A percentile compares a stretch with the other conserved stretches of the same genome.
These are phyloP conservation scores for Raphanus hybrid DNA, from an alignment of 441 rosid genomes.

Conservation along the genomic window DNA sequence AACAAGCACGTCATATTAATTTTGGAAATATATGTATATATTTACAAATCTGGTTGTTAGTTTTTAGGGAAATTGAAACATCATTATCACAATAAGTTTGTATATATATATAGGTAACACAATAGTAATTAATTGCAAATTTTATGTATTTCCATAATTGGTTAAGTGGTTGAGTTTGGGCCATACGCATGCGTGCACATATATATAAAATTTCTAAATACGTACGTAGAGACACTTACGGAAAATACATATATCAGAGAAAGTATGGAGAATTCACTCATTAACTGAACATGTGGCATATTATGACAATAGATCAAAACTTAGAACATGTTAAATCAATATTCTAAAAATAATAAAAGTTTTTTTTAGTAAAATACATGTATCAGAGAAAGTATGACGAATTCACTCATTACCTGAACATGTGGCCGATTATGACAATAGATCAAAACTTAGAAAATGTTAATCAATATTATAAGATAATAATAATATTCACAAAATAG, in stretches of 20 bases:
- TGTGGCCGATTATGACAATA: neutral
- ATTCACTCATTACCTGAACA: neutral
- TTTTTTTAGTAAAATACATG: neutral
- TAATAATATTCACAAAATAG: no score
- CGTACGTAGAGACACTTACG: constrained; percentile 5
- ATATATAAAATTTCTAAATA: constrained; percentile 7
- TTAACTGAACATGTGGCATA: constrained; percentile 21
- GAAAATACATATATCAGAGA: neutral
- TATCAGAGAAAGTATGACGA: constrained; percentile 19
- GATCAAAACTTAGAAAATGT: neutral
- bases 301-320: neutral
- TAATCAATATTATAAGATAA: neutral
- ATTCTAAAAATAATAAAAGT: neutral
- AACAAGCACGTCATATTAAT: constrained; percentile 1
- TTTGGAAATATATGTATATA: constrained; percentile 1
- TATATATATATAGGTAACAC: neutral
- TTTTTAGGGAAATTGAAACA: neutral
- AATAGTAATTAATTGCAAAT: constrained; percentile 4
- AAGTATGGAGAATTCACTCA: constrained; percentile 22
- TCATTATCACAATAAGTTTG: constrained; percentile 13
- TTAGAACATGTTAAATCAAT: neutral
- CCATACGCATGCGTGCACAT: constrained; percentile 24
- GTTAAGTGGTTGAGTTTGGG: constrained; percentile 27
- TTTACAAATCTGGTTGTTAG: neutral
- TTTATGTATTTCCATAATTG: constrained; percentile 14